Percentiles rank a stretch among this genome's conserved stretches.
These are phyloP conservation scores for Paramecium tetraurelia DNA, from an alignment of 73 alveolate genomes.

Conservation along the genomic window DNA sequence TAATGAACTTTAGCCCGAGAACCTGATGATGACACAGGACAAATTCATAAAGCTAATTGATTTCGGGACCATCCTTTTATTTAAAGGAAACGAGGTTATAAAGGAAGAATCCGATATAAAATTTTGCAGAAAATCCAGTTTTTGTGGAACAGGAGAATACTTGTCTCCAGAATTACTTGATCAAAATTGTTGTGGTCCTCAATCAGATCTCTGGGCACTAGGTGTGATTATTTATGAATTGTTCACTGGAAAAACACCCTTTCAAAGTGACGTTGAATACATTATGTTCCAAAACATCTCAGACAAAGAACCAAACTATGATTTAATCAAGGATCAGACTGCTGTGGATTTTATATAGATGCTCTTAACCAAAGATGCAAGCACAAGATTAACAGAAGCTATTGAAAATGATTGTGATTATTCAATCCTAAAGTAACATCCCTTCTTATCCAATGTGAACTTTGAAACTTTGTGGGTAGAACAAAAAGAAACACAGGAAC, in stretches of 20 bases:
- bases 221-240: constrained; percentile 84
- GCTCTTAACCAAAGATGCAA: constrained; percentile 46
- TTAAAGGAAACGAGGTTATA: neutral
- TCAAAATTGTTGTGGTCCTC: constrained; percentile 15
- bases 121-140: constrained; percentile 30
- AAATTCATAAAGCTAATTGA: constrained; percentile 52
- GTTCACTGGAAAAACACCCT: constrained; percentile 92
- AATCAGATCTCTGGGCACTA: constrained; percentile 92
- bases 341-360: constrained; percentile 5
- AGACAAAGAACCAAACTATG: constrained; percentile 39
- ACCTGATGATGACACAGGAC: constrained; percentile 48
- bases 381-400: neutral
- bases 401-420: constrained; percentile 32
- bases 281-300: constrained; percentile 11
- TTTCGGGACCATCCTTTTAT: constrained; percentile 31
- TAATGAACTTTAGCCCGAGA: constrained; percentile 26
- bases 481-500: neutral
- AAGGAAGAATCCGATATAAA: constrained; percentile 18
- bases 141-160: constrained; percentile 66
- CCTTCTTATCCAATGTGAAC: neutral
- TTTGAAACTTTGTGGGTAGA: neutral
- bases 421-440: neutral
- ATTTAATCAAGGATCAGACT: neutral
- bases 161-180: constrained; percentile 65
- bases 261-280: constrained; percentile 57